Conservation (phyloP, 1,284 basidiomycete genomes). For the Apiotrichum veenhuisii region DNA sequence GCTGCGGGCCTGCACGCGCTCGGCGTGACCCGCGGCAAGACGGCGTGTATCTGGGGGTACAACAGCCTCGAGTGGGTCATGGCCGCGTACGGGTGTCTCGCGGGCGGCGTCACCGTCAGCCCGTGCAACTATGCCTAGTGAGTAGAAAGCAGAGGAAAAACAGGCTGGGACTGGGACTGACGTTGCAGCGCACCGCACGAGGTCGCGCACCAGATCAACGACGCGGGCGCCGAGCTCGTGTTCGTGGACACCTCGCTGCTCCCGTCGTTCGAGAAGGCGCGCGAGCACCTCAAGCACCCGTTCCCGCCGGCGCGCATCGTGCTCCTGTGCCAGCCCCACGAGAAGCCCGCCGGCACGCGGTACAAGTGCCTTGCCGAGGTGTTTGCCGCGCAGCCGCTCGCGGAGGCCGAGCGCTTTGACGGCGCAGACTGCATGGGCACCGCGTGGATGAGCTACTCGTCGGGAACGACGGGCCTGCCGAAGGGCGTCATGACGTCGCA, state of each 20-base stretch:
- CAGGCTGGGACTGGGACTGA: too few relatives aligned
- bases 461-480: constrained; percentile 56
- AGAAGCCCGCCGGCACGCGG: constrained; percentile 2
- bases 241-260: constrained; percentile 59
- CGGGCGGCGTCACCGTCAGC: constrained; percentile 31
- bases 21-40: constrained; percentile 32
- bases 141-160: neutral
- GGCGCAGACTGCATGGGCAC: constrained; percentile 2
- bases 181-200: constrained; percentile 38
- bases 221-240: constrained; percentile 58
- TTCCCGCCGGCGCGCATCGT: constrained; percentile 13
- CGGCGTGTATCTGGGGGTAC: constrained; percentile 40
- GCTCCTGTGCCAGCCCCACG: constrained; percentile 8
- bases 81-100: constrained; percentile 57
- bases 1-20: constrained; percentile 54
- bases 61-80: constrained; percentile 65
- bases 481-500: constrained; percentile 59
- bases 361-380: constrained; percentile 14
- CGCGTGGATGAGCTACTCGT: constrained; percentile 59
- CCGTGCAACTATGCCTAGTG: constrained; percentile 47
- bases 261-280: constrained; percentile 30
- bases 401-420: constrained; percentile 6
- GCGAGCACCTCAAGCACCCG: constrained; percentile 4
- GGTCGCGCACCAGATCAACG: constrained; percentile 48
- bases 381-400: constrained; percentile 1